Evolutionary conservation across 768 basidiomycete genomes (phyloP).

Genomic region (Lentinula edodes): DNA sequence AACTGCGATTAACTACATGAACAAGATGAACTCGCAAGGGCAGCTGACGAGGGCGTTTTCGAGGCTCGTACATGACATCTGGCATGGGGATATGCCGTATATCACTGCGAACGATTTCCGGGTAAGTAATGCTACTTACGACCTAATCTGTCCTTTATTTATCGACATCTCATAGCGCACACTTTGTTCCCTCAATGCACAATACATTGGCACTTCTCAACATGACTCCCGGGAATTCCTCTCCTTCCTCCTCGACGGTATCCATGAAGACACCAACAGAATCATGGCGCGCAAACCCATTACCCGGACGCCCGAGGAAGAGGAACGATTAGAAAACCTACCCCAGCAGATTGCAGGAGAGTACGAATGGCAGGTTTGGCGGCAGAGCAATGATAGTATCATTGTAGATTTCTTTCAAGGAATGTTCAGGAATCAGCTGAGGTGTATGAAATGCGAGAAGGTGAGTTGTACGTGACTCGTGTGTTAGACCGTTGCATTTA

Average conservation of each 20-base stretch:
- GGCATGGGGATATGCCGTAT: constrained; percentile 81
- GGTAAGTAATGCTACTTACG: constrained; percentile 31
- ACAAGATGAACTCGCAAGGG: constrained; percentile 87
- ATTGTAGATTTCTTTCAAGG: constrained; percentile 98
- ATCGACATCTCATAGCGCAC: constrained; percentile 25
- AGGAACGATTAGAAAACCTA: constrained; percentile 82
- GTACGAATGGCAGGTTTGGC: constrained; percentile 90
- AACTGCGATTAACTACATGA: constrained; percentile 76
- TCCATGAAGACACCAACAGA: constrained; percentile 86
- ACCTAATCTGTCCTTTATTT: not conserved
- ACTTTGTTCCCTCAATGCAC: constrained; percentile 48
- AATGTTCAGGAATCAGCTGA: constrained; percentile 85
- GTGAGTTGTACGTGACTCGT: constrained; percentile 32
- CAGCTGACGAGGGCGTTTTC: constrained; percentile 78
- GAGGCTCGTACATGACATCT: constrained; percentile 77
- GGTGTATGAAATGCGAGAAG: constrained; percentile 87
- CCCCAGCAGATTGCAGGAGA: constrained; percentile 86
- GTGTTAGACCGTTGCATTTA: not conserved
- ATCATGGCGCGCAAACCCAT: constrained; percentile 66
- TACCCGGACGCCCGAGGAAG: constrained; percentile 68
- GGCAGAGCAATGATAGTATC: constrained; percentile 84
- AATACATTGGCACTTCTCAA: constrained; percentile 84
- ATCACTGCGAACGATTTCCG: constrained; percentile 80
- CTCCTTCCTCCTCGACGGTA: constrained; percentile 86
- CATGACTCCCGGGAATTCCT: constrained; percentile 99